A percentile compares a stretch with the other conserved stretches of the same genome.
These are phyloP conservation scores for Leishmania tarentolae DNA, from an alignment of 208 protist genomes.

Conservation along the genomic window DNA sequence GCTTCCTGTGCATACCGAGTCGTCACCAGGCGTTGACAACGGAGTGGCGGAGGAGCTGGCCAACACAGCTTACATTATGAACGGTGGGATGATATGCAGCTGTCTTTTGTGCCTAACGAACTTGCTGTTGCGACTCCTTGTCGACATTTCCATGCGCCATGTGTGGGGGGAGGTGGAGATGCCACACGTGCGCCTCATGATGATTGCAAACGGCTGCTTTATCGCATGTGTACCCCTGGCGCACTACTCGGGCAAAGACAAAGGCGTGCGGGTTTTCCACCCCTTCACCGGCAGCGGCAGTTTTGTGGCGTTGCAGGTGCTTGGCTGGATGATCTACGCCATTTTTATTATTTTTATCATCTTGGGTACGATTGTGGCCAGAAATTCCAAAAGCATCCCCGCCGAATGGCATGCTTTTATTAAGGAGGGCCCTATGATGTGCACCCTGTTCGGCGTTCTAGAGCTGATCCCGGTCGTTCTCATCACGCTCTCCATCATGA, in stretches of 20 bases:
- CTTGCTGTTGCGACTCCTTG: constrained; percentile 55
- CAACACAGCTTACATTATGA: constrained; percentile 45
- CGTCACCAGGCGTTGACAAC: background rate
- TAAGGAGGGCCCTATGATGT: constrained; percentile 25
- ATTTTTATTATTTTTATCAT: constrained; percentile 43
- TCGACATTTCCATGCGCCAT: constrained; percentile 50
- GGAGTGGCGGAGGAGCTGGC: constrained; percentile 13
- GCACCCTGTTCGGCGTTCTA: constrained; percentile 60
- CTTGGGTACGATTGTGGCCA: constrained; percentile 24
- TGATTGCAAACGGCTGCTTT: constrained; percentile 44
- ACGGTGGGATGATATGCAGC: constrained; percentile 61
- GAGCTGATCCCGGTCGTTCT: constrained; percentile 64
- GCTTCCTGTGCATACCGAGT: background rate
- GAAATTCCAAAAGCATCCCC: constrained; percentile 14
- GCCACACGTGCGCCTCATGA: constrained; percentile 32
- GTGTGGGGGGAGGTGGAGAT: constrained; percentile 35
- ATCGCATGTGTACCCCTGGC: constrained; percentile 57
- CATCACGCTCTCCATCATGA: constrained; percentile 69
- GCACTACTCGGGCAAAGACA: constrained; percentile 63
- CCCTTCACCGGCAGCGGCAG: constrained; percentile 66
- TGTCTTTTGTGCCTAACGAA: constrained; percentile 52
- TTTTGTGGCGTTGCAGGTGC: constrained; percentile 73
- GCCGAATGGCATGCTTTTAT: constrained; percentile 8
- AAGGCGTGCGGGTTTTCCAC: constrained; percentile 59
- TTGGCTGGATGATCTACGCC: constrained; percentile 75